phyloP scores from a whole-genome alignment of 2,329 filamentous ascomycete genomes.

The Proliferodiscus dingleyae region DNA sequence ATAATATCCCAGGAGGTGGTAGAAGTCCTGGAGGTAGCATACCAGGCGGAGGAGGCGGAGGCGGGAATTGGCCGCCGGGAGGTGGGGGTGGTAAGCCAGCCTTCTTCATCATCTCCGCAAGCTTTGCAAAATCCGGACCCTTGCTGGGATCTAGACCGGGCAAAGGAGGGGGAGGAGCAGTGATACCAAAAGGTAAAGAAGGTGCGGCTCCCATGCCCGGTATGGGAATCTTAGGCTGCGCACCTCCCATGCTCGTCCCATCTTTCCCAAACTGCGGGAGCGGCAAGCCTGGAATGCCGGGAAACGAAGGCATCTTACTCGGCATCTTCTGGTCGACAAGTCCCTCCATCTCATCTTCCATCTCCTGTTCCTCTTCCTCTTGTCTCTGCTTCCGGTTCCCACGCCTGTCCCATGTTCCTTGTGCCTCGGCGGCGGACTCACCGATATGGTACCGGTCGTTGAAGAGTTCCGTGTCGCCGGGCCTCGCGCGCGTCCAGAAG shows the following conservation, averaged over 20 bases:
- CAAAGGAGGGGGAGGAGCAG: conserved; percentile 37
- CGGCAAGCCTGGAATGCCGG: conserved; percentile 43
- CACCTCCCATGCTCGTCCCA: too few species aligned
- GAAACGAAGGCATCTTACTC: conserved; percentile 55
- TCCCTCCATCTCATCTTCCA: conserved; percentile 89
- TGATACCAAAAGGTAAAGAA: conserved; percentile 38
- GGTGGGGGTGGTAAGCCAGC: conserved; percentile 58
- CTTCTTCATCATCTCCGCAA: conserved; percentile 61
- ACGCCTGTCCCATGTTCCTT: conserved; percentile 88
- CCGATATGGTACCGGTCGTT: conserved; percentile 95
- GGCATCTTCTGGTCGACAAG: conserved; percentile 87
- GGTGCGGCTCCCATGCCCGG: conserved; percentile 45
- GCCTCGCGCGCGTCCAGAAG: conserved; percentile 90
- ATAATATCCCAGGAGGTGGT: conserved; percentile 37
- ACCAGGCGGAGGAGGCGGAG: conserved; percentile 36
- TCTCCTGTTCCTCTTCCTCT: conserved; percentile 90
- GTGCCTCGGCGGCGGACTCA: conserved; percentile 84
- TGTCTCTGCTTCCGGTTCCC: conserved; percentile 73
- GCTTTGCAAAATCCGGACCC: conserved; percentile 55
- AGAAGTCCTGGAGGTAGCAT: conserved; percentile 45
- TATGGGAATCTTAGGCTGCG: conserved; percentile 44
- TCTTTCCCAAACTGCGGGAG: conserved; percentile 25
- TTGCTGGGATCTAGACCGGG: conserved; percentile 55
- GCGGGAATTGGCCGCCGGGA: conserved; percentile 31
- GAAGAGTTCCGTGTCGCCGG: conserved; percentile 78